A percentile compares a stretch with the other conserved stretches of the same genome.
These are phyloP conservation scores for Pleodorina starrii DNA, from an alignment of 139 green algal species.

Conservation along the genomic window DNA sequence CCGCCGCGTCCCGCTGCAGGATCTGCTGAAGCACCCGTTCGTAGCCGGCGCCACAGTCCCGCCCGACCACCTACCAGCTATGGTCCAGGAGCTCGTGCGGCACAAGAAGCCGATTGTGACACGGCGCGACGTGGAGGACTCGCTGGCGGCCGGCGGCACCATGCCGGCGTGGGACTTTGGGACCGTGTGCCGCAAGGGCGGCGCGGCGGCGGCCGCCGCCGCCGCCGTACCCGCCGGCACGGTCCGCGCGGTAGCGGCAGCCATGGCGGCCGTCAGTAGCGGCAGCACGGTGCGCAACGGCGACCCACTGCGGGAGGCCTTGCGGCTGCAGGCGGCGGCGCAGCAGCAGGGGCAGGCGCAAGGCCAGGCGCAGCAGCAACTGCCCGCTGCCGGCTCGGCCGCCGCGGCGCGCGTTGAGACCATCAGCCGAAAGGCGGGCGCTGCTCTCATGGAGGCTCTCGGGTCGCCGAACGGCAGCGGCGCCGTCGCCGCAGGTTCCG, in stretches of 20 bases:
- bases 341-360: background rate
- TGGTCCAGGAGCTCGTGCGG: conserved; percentile 46
- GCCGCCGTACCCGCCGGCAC: conserved; percentile 5
- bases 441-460: conserved; percentile 44
- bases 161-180: conserved; percentile 71
- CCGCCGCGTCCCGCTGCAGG: too few species aligned
- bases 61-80: conserved; percentile 20
- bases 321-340: conserved; percentile 10
- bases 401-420: background rate
- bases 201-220: background rate
- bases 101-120: conserved; percentile 46
- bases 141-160: conserved; percentile 34
- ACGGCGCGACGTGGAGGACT: conserved; percentile 23
- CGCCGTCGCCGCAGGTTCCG: conserved; percentile 20
- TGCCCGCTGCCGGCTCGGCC: background rate
- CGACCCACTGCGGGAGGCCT: conserved; percentile 27
- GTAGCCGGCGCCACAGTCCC: conserved; percentile 20
- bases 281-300: conserved; percentile 2
- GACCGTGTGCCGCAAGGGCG: conserved; percentile 38
- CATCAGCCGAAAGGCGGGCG: background rate
- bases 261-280: background rate
- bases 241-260: background rate
- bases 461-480: background rate
- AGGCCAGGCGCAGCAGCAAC: background rate
- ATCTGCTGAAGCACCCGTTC: conserved; percentile 65